Conservation (phyloP, 305 asterid species). For the Fraxinus latifolia region DNA sequence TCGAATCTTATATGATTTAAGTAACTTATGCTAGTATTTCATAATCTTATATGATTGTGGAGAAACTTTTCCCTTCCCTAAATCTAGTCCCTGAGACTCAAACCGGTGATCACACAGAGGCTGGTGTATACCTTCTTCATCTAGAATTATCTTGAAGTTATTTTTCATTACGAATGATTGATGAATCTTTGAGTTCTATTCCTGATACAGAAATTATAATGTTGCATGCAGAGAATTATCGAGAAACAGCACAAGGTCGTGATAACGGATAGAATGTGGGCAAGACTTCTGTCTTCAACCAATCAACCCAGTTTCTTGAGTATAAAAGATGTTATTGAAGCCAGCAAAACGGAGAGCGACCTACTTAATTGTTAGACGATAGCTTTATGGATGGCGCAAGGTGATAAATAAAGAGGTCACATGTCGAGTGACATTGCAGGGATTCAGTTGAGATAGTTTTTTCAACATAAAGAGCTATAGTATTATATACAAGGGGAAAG, state of each 20-base stretch:
- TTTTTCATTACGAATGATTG: neutral
- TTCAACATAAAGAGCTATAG: neutral
- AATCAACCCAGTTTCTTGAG: slow-evolving; percentile 77
- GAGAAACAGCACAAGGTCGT: slow-evolving; percentile 64
- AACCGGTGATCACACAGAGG: neutral
- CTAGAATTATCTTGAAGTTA: neutral
- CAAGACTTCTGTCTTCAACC: slow-evolving; percentile 70
- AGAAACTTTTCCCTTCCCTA: no score
- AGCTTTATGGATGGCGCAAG: slow-evolving; percentile 1
- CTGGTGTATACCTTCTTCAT: neutral
- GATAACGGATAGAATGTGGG: slow-evolving; percentile 94
- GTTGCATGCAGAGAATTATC: slow-evolving; percentile 51
- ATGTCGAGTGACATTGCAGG: neutral
- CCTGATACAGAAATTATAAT: neutral
- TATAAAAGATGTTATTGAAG: slow-evolving; percentile 28
- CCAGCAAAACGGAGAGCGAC: slow-evolving; percentile 31
- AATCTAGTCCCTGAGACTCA: neutral
- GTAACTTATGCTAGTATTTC: neutral
- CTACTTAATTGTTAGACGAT: slow-evolving; percentile 30
- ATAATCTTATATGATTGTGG: no score
- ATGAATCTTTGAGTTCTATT: neutral
- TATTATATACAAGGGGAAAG: neutral
- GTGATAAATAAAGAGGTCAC: neutral
- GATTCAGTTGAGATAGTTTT: neutral
- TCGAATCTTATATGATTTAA: neutral